phyloP scores from a whole-genome alignment of 345 rosid genomes.

The Dimocarpus longan region DNA sequence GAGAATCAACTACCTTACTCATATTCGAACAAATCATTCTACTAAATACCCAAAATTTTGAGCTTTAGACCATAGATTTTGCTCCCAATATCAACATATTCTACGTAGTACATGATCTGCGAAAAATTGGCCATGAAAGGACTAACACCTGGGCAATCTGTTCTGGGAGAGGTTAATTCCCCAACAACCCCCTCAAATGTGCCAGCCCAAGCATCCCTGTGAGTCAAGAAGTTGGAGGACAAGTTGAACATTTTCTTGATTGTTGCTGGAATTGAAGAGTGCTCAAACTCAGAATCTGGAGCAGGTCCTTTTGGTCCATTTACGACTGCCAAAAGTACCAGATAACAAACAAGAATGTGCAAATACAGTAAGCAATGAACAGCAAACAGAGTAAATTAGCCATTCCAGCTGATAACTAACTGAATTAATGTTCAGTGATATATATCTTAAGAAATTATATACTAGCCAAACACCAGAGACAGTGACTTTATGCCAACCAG shows the following conservation, averaged over 20 bases:
- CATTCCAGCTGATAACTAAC: neutral
- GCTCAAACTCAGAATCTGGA: slow-evolving; percentile 81
- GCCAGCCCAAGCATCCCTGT: slow-evolving; percentile 98
- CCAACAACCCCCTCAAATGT: slow-evolving; percentile 79
- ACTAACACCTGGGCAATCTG: slow-evolving; percentile 82
- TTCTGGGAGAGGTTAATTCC: slow-evolving; percentile 70
- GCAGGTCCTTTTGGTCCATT: slow-evolving; percentile 70
- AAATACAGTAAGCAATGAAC: neutral
- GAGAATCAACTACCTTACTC: neutral
- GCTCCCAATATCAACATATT: neutral
- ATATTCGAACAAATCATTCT: no score
- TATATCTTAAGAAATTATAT: neutral
- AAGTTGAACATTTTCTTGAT: slow-evolving; percentile 90
- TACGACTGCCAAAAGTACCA: slow-evolving; percentile 56
- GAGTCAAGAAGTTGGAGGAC: slow-evolving; percentile 83
- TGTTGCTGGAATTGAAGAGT: slow-evolving; percentile 94
- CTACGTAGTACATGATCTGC: neutral
- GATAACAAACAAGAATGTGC: neutral
- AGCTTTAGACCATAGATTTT: neutral
- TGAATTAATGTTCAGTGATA: neutral
- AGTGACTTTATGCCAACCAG: neutral
- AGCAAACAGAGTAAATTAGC: neutral
- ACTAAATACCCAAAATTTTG: no score
- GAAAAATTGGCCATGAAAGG: neutral
- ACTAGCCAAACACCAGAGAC: neutral